Evolutionary conservation across 148 eudicot genomes (phyloP).

Genomic region (Rheum nobile): DNA sequence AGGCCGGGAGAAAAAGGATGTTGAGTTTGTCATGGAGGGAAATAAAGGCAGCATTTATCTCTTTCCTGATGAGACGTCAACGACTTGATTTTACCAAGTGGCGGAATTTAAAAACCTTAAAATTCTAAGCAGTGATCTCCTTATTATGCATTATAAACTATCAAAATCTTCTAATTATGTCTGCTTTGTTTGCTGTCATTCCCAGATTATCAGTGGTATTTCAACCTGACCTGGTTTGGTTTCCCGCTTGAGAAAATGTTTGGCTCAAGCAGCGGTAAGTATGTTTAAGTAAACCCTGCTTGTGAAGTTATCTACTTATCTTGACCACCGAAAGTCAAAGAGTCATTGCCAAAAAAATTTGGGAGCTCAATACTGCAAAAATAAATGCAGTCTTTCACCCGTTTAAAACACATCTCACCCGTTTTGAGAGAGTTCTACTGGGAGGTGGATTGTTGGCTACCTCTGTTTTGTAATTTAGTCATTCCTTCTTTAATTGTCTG

Average conservation of each 20-base stretch:
- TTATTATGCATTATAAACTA: not conserved
- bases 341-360: not conserved
- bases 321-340: not conserved
- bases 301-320: not conserved
- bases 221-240: not conserved
- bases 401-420: not conserved
- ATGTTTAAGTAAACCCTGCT: not conserved
- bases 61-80: not conserved
- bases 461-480: not conserved
- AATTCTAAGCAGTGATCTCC: not conserved
- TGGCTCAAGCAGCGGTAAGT: conserved; percentile 12
- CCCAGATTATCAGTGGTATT: conserved; percentile 1
- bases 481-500: not conserved
- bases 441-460: not conserved
- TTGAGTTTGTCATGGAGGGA: not conserved
- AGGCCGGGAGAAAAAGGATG: not conserved
- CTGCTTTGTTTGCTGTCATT: not conserved
- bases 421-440: not conserved
- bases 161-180: not conserved
- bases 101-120: not conserved
- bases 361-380: conserved; percentile 1
- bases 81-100: not conserved
- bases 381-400: not conserved
- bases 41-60: not conserved
- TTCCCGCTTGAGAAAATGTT: conserved; percentile 5